phyloP scores from a whole-genome alignment of 768 basidiomycete genomes.

The Porphyrellus cyaneotinctus region DNA sequence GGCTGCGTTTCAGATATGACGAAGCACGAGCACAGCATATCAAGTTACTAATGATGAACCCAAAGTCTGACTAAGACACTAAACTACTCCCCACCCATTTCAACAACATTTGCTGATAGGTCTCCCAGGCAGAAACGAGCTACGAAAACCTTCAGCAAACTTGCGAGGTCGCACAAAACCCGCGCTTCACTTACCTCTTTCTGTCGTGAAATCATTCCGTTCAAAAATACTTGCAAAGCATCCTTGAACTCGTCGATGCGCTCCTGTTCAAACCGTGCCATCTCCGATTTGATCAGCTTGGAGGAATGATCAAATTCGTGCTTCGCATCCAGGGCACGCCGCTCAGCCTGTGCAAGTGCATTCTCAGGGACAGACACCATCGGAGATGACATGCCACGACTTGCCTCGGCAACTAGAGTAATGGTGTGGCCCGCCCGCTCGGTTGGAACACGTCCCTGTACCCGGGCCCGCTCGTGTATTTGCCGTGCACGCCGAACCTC shows the following conservation, averaged over 20 bases:
- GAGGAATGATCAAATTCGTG: slow-evolving; percentile 88
- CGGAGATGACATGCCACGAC: slow-evolving; percentile 16
- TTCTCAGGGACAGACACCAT: background rate
- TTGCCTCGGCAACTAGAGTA: slow-evolving; percentile 75
- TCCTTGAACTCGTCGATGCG: slow-evolving; percentile 91
- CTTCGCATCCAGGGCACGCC: slow-evolving; percentile 75
- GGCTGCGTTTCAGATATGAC: background rate
- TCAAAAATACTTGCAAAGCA: slow-evolving; percentile 75
- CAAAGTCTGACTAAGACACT: background rate
- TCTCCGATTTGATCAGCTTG: slow-evolving; percentile 83
- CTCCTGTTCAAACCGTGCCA: slow-evolving; percentile 89
- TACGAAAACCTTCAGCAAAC: slow-evolving; percentile 26
- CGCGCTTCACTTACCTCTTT: slow-evolving; percentile 53
- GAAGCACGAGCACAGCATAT: background rate
- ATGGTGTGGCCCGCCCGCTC: slow-evolving; percentile 74
- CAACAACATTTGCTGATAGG: slow-evolving; percentile 70
- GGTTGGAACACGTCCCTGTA: slow-evolving; percentile 65
- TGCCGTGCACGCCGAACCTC: slow-evolving; percentile 70
- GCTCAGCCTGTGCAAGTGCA: slow-evolving; percentile 60
- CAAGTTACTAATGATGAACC: background rate
- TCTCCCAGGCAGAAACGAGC: slow-evolving; percentile 79
- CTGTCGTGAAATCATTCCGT: slow-evolving; percentile 83
- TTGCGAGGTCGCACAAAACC: background rate
- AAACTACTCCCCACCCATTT: slow-evolving; percentile 34
- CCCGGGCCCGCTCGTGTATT: slow-evolving; percentile 76